A percentile compares a stretch with the other conserved stretches of the same genome.
phyloP scores from a whole-genome alignment of 2,329 filamentous ascomycete genomes.

The Ophiostoma fasciatum region DNA sequence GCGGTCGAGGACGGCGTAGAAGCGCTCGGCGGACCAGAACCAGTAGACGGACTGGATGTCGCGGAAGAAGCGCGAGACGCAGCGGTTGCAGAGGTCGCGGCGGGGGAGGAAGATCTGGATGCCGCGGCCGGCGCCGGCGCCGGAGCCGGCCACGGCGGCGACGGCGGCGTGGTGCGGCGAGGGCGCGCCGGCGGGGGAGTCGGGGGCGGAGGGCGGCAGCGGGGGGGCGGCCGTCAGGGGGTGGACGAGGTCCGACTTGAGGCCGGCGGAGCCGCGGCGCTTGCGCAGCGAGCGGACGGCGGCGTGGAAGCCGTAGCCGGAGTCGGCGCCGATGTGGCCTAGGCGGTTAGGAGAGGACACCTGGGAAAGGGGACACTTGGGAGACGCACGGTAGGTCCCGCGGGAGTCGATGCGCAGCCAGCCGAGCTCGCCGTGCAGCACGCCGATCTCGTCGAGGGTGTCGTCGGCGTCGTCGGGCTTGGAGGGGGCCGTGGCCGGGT shows the following conservation, averaged over 20 bases:
- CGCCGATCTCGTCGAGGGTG: constrained; percentile 11
- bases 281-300: constrained; percentile 13
- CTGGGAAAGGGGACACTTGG: not conserved
- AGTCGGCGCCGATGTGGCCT: constrained; percentile 15
- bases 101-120: constrained; percentile 15
- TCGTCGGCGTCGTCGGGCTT: constrained; percentile 1
- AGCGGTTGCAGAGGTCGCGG: constrained; percentile 16
- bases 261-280: constrained; percentile 5
- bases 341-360: not conserved
- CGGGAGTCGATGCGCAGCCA: constrained; percentile 14
- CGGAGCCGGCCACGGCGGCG: not conserved
- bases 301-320: constrained; percentile 14
- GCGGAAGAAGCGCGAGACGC: constrained; percentile 16
- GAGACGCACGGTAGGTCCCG: constrained; percentile 11
- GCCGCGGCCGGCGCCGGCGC: not conserved
- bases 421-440: constrained; percentile 13
- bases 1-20: constrained; percentile 14
- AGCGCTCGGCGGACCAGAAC: constrained; percentile 16
- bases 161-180: not conserved
- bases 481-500: not conserved
- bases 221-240: constrained; percentile 11
- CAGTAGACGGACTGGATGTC: constrained; percentile 17
- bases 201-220: constrained; percentile 6
- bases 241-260: constrained; percentile 9
- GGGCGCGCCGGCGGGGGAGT: not conserved